A percentile compares a stretch with the other conserved stretches of the same genome.
These are phyloP conservation scores for Hypoxylon sp. DNA, from an alignment of 2,329 filamentous ascomycete genomes.

Conservation along the genomic window DNA sequence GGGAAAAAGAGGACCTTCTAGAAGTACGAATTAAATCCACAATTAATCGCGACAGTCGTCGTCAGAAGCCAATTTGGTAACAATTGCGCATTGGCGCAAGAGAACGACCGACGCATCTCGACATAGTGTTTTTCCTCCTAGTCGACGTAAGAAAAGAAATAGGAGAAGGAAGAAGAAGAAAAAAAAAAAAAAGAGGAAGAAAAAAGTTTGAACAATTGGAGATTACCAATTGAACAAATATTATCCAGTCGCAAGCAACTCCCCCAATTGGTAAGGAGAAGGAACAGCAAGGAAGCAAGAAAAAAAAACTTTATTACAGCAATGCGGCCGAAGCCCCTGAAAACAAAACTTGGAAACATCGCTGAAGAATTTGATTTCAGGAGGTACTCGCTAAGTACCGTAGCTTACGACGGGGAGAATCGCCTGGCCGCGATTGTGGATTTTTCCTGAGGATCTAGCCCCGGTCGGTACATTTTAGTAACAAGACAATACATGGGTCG, in stretches of 20 bases:
- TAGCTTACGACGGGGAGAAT: constrained; percentile 19
- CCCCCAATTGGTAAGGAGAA: constrained; percentile 4
- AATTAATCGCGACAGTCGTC: constrained; percentile 23
- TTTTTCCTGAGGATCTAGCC: constrained; percentile 1
- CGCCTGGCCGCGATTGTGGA: too few relatives aligned
- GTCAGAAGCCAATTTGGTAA: too few relatives aligned
- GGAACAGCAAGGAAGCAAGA: constrained; percentile 10
- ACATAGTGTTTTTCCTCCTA: too few relatives aligned
- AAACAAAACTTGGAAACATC: constrained; percentile 10
- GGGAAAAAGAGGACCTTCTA: too few relatives aligned
- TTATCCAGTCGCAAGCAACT: too few relatives aligned
- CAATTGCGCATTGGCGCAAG: too few relatives aligned
- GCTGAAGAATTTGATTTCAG: constrained; percentile 21
- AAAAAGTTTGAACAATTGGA: too few relatives aligned
- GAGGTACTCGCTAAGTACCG: constrained; percentile 13
- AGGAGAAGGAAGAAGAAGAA: background rate
- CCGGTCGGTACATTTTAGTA: constrained; percentile 7
- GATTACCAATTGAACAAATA: too few relatives aligned
- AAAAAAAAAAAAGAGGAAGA: constrained; percentile 2
- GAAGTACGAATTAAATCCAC: constrained; percentile 17
- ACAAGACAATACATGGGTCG: constrained; percentile 20
- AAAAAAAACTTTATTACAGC: too few relatives aligned
- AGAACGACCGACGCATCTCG: too few relatives aligned
- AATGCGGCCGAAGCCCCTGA: constrained; percentile 12
- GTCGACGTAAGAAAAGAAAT: constrained; percentile 7